phyloP scores from a whole-genome alignment of 306 rosid species.

The Begonia fuchsioides region DNA sequence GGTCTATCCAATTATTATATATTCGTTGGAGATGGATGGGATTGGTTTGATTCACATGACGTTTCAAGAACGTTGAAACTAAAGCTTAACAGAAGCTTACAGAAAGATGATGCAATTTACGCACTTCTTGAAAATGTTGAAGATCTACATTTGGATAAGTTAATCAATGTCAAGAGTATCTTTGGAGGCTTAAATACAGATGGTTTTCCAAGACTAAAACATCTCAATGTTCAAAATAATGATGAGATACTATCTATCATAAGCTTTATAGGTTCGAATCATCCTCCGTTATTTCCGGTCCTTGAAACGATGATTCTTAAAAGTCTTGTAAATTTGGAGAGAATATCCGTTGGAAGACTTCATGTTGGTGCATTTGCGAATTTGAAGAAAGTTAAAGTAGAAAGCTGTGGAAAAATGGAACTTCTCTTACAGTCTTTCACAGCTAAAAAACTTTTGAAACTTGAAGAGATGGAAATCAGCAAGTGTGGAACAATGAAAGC shows the following conservation, averaged over 20 bases:
- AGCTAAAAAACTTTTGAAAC: slow-evolving; percentile 4
- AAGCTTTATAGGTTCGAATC: not conserved
- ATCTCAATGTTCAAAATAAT: slow-evolving; percentile 21
- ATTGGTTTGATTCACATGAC: slow-evolving; percentile 10
- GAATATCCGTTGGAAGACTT: slow-evolving; percentile 9
- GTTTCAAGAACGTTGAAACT: slow-evolving; percentile 11
- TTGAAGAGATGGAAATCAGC: slow-evolving; percentile 21
- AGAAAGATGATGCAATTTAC: slow-evolving; percentile 13
- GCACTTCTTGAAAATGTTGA: slow-evolving; percentile 18
- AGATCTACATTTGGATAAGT: slow-evolving; percentile 26
- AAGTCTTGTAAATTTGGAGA: not conserved
- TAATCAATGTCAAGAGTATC: slow-evolving; percentile 16
- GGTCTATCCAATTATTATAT: slow-evolving; percentile 15
- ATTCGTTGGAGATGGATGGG: slow-evolving; percentile 17
- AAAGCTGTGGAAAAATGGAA: slow-evolving; percentile 3
- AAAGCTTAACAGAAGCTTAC: slow-evolving; percentile 7
- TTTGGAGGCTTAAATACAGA: slow-evolving; percentile 17
- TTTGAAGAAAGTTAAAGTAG: slow-evolving; percentile 16
- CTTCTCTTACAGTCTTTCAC: slow-evolving; percentile 6
- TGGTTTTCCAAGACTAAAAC: slow-evolving; percentile 22
- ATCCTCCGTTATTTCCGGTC: slow-evolving; percentile 11
- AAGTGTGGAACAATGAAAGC: slow-evolving; percentile 12
- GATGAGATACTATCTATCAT: slow-evolving; percentile 12
- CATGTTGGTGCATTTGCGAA: slow-evolving; percentile 9
- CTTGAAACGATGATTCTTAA: slow-evolving; percentile 15